Base-by-base conservation (phyloP, 805 yeast species). In the Wickerhamomyces silvicola region DNA sequence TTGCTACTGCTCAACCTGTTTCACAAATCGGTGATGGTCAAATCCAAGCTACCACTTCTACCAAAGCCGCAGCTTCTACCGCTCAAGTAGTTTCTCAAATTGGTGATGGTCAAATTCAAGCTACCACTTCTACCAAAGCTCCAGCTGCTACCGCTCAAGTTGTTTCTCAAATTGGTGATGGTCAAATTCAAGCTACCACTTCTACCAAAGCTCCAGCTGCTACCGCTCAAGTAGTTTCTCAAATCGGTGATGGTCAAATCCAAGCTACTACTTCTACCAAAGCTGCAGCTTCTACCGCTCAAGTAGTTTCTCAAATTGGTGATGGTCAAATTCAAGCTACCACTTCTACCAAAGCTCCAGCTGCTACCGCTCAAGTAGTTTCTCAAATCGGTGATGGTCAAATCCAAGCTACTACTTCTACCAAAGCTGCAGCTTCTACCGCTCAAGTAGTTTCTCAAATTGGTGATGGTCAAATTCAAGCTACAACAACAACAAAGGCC, bases 171-270 rank as follows among this genome's bases (percentile, higher is more conserved):
- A 43, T 43, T 22, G 28, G 34, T 20, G 48, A 44, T 28, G 48
- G 48, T 31, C 48, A 44, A 36, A 38, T 44, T 32, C 48, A 44
- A 42, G 48, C 48, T 26, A 30, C 50, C 13, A 22, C n/a, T n/a
- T n/a, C 47, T 23, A 10, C n/a, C n/a, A n/a, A n/a, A n/a, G n/a
- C 41, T 10, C 35, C 56, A 18, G 36, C 54, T 18, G 31, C 60
- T 20, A 43, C 65, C 12, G 41, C 54, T 23, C 39, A 62, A 15
- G 37, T 43, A 13, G 16, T 41, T 14, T 39, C 55, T 10, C n/a
- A n/a, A n/a, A n/a, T n/a, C n/a, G n/a, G 65, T 45, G 81, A 75
- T 44, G 80, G 80, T 51, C 80, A 75, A 58, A 61, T 73, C 52
- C 80, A 59, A 41, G 63, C 70, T 27, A 60, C 66, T 33, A 34